Evolutionary conservation across 1,139 yeast genomes (phyloP), one percentile per base, ranked within the genome.

Genomic region (Zygosaccharomyces sapae): DNA sequence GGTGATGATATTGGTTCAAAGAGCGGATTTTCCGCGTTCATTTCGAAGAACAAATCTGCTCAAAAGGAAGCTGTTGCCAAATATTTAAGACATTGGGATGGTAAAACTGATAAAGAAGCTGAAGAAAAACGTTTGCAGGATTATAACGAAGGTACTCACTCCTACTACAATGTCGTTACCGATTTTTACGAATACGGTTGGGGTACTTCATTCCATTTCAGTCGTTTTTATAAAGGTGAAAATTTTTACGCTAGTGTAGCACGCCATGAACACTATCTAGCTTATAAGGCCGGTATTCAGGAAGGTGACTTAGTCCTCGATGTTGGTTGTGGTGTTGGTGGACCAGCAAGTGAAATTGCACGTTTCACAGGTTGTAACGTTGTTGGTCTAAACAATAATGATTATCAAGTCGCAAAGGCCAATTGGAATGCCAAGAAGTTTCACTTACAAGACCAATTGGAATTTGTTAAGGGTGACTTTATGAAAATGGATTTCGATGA

Each of bases 311-410:
- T 81, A 63, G 98, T 92, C 22, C 79, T 92, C 62, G 98, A 92
- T 68, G 98, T 92, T 51, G 98, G 98, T 45, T 92, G 98, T 74
- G 98, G 98, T 76, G 96, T 92, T 61, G 98, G 98, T 66, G 98
- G 98, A 37, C 98, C 98, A 61, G 97, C 96, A 33, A 84, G 97
- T 70, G 96, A 92, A 73, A 92, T 92, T 65, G 77, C 85, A 55
- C 80, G 96, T 68, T 92, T 92, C 73, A 84, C 97, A 48, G 90
- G 85, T 60, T 86, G 92, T 71, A 73, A 80, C 59, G 76, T 92
- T 67, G 86, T 86, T 57, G 98, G 98, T 43, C 78, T 92, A 63
- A 92, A 92, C 76, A 92, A 92, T 76, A 94, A 92, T 68, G 98
- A 92, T 72, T 94, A 94, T 79, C 95, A 92, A 75, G 86, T 92